A percentile compares a stretch with the other conserved stretches of the same genome.
Conservation (phyloP, 768 basidiomycete genomes). For the Agaricus subrufescens region DNA sequence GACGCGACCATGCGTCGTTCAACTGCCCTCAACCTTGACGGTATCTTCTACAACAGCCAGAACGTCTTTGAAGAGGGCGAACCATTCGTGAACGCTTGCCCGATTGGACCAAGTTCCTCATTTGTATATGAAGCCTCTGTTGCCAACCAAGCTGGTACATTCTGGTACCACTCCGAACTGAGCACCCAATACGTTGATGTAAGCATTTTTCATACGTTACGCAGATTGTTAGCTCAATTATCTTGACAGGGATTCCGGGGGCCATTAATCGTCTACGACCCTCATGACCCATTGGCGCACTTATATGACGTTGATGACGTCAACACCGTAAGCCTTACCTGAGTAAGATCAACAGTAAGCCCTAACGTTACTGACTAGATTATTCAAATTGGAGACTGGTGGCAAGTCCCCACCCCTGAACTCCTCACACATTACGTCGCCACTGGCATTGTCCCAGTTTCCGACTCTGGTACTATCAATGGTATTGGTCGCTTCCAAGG, state of each 20-base stretch:
- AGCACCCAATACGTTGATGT: slow-evolving; percentile 8
- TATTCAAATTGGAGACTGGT: slow-evolving; percentile 38
- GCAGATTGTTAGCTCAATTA: background rate
- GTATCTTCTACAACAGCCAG: slow-evolving; percentile 19
- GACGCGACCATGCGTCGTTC: slow-evolving; percentile 44
- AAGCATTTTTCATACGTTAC: background rate
- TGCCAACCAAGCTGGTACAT: slow-evolving; percentile 20
- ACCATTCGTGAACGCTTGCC: slow-evolving; percentile 40
- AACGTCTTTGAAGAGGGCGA: slow-evolving; percentile 13
- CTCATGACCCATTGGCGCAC: slow-evolving; percentile 19
- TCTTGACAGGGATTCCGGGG: slow-evolving; percentile 35
- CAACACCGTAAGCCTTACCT: slow-evolving; percentile 20
- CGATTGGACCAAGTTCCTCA: slow-evolving; percentile 33
- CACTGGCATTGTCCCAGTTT: slow-evolving; percentile 24
- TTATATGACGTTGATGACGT: slow-evolving; percentile 13
- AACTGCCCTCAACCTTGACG: slow-evolving; percentile 36
- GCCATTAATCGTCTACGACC: slow-evolving; percentile 31
- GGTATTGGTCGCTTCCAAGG: slow-evolving; percentile 36
- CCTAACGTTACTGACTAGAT: slow-evolving; percentile 13
- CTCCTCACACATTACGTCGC: slow-evolving; percentile 24
- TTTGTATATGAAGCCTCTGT: slow-evolving; percentile 38
- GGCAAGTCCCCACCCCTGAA: slow-evolving; percentile 19
- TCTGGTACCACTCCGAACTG: slow-evolving; percentile 19
- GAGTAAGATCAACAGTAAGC: slow-evolving; percentile 17
- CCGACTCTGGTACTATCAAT: slow-evolving; percentile 41